phyloP scores from a whole-genome alignment of 2,329 filamentous ascomycete species.

The Cordyceps javanica region DNA sequence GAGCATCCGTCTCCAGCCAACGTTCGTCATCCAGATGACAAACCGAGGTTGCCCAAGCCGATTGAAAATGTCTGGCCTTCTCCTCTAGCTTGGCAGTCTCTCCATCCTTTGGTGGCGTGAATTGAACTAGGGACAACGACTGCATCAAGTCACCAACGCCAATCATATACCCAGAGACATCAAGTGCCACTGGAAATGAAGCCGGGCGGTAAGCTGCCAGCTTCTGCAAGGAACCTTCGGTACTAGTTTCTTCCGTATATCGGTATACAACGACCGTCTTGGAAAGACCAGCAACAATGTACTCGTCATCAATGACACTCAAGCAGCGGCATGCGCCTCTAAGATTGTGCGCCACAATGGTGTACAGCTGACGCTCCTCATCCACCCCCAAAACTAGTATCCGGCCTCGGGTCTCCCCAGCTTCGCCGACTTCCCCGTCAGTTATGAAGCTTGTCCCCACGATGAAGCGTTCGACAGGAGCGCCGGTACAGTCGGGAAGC shows the following conservation, averaged over 20 bases:
- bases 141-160: slow-evolving; percentile 93
- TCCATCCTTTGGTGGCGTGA: slow-evolving; percentile 50
- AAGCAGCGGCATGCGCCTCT: slow-evolving; percentile 78
- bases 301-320: slow-evolving; percentile 64
- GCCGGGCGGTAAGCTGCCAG: slow-evolving; percentile 72
- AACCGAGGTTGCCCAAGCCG: slow-evolving; percentile 75
- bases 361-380: slow-evolving; percentile 63
- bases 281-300: slow-evolving; percentile 79
- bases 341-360: slow-evolving; percentile 62
- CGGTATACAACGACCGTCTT: slow-evolving; percentile 68
- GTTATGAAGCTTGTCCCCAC: slow-evolving; percentile 77
- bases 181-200: slow-evolving; percentile 76
- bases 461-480: slow-evolving; percentile 71
- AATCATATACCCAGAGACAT: slow-evolving; percentile 67
- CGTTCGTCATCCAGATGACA: slow-evolving; percentile 64
- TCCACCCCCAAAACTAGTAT: slow-evolving; percentile 82
- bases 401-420: slow-evolving; percentile 55
- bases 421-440: slow-evolving; percentile 48
- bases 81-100: slow-evolving; percentile 62
- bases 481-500: slow-evolving; percentile 53
- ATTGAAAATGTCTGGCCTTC: slow-evolving; percentile 72
- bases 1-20: slow-evolving; percentile 78
- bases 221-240: slow-evolving; percentile 56
- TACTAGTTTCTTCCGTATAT: slow-evolving; percentile 51
- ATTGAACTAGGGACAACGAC: slow-evolving; percentile 74